A percentile compares a stretch with the other conserved stretches of the same genome.
These are phyloP conservation scores for Petrea volubilis DNA, from an alignment of 257 asterid genomes.

Conservation along the genomic window DNA sequence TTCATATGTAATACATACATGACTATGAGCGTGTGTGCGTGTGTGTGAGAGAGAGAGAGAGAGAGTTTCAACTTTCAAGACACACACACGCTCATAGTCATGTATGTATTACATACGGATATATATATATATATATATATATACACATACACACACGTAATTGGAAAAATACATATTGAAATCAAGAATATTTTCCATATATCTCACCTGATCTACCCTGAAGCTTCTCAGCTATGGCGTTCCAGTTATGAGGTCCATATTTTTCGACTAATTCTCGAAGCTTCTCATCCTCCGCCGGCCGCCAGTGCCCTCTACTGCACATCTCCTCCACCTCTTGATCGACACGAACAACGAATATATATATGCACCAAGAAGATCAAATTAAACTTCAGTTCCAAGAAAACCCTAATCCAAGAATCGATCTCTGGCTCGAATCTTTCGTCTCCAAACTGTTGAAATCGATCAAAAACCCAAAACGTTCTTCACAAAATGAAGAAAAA, in stretches of 20 bases:
- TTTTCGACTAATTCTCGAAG: constrained; percentile 69
- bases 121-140: not conserved
- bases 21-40: too few species aligned
- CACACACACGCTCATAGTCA: too few species aligned
- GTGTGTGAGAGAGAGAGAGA: constrained; percentile 1
- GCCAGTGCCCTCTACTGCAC: constrained; percentile 97
- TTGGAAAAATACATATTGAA: not conserved
- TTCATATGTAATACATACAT: not conserved
- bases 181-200: not conserved
- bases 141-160: not conserved
- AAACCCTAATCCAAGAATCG: constrained; percentile 14
- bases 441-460: not conserved
- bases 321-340: not conserved
- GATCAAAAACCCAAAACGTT: not conserved
- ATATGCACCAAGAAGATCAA: not conserved
- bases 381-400: not conserved
- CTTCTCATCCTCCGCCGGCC: constrained; percentile 92
- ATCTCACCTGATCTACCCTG: constrained; percentile 86
- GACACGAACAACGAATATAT: not conserved
- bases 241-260: constrained; percentile 98
- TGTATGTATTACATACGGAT: not conserved
- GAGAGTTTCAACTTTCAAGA: not conserved
- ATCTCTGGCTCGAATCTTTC: not conserved
- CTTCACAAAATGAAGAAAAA: not conserved
- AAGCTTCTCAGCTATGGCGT: constrained; percentile 84